These are phyloP conservation scores for Yamadazyma trypodendri DNA, from an alignment of 1,139 yeast species.

Conservation along the genomic window DNA sequence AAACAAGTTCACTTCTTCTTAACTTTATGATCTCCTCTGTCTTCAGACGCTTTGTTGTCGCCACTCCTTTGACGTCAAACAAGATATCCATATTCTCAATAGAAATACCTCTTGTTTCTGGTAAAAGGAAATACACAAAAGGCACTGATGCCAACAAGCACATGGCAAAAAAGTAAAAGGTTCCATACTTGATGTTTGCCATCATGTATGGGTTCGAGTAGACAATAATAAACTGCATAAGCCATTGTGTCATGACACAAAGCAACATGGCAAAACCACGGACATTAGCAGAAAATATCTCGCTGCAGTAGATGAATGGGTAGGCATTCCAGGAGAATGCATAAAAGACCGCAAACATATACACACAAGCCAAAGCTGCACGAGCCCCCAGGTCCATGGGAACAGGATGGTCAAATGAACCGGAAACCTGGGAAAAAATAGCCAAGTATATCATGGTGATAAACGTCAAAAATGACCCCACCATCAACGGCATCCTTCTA, in stretches of 20 bases:
- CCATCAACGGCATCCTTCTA: conserved; percentile 32
- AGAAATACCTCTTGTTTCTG: conserved; percentile 43
- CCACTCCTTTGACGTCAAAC: conserved; percentile 19
- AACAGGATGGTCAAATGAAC: conserved; percentile 35
- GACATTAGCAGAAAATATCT: conserved; percentile 42
- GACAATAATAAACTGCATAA: conserved; percentile 43
- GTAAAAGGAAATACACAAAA: conserved; percentile 36
- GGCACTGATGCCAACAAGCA: conserved; percentile 33
- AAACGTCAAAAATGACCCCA: conserved; percentile 40
- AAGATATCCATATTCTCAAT: conserved; percentile 47
- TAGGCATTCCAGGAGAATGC: conserved; percentile 49
- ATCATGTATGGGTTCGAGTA: conserved; percentile 40
- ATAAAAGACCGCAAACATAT: conserved; percentile 47
- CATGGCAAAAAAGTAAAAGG: conserved; percentile 41
- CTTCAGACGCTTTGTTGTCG: conserved; percentile 8
- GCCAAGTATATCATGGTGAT: conserved; percentile 50
- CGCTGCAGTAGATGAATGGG: conserved; percentile 44
- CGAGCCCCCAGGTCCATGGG: conserved; percentile 41
- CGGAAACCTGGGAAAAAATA: conserved; percentile 31
- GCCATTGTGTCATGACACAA: conserved; percentile 45
- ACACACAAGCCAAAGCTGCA: conserved; percentile 42
- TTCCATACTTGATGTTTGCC: conserved; percentile 37
- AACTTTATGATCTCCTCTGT: conserved; percentile 11
- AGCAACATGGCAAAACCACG: conserved; percentile 45
- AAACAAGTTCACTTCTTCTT: conserved; percentile 7